Evolutionary conservation across 306 rosid species (phyloP), one percentile per base, ranked within the genome.

Genomic region (Comarum palustre): DNA sequence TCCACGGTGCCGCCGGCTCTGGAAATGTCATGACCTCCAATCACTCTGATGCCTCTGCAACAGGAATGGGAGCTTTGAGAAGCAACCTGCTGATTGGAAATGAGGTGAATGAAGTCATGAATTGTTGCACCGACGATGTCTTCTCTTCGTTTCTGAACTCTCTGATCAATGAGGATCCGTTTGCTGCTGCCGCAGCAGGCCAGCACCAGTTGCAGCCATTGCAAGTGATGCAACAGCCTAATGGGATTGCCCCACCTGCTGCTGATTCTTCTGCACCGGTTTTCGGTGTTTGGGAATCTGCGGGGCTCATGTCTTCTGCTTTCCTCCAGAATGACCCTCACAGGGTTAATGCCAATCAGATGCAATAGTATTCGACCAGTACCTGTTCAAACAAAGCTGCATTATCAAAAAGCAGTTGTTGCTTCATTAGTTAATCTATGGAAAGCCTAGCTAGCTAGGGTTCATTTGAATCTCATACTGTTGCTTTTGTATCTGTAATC

Each of bases 71-170:
- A 9, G 68, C 70, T 62, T 82, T 73, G 65, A 77, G 74, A 19
- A 74, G 61, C 68, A 71, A 20, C 50, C 36, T 14, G 12, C 19
- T 72, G 16, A 7, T 16, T 24, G 78, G 66, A 14, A 45, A 74
- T 8, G 74, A 78, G 36, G 87, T 75, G 11, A 78, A 70, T 0
- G 85, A 83, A 0, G 86, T 74, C 32, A 41, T 82, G 1, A 81
- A 77, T 68, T 82, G 86, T 41, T 78, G 87, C 54, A 11, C 79
- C 4, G 97, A 92, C 11, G 96, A 89, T 14, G 82, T 82, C 1
- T 87, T 92, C 75, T 86, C 93, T 52, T 89, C 97, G 42, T 88
- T 92, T 71, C 81, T 92, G 64, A 87, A 89, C 59, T 92, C 97
- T 1, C 39, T 86, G 76, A 92, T 90, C 82, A 86, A 89, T 10